Percentiles rank a stretch among this genome's conserved stretches.
phyloP scores from a whole-genome alignment of 768 basidiomycete genomes.

The Baorangia bicolor region DNA sequence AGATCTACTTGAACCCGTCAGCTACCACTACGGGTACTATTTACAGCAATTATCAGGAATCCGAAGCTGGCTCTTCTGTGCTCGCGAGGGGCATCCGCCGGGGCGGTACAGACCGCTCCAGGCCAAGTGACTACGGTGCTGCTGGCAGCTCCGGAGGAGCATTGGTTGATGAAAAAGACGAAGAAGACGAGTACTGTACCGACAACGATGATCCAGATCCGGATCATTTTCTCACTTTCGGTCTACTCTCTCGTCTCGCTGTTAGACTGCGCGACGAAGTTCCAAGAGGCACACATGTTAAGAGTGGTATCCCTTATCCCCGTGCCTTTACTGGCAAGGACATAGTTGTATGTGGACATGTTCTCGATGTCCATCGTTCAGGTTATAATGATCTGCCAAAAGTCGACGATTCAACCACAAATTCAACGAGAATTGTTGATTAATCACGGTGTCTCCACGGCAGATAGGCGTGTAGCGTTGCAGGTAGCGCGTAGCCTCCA shows the following conservation, averaged over 20 bases:
- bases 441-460: constrained; percentile 69
- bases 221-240: constrained; percentile 82
- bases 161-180: constrained; percentile 27
- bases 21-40: constrained; percentile 27
- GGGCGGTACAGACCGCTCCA: constrained; percentile 24
- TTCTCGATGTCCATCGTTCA: not conserved
- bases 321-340: constrained; percentile 93
- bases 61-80: constrained; percentile 15
- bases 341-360: constrained; percentile 66
- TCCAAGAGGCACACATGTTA: constrained; percentile 81
- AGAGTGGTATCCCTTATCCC: constrained; percentile 90
- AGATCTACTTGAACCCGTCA: constrained; percentile 25
- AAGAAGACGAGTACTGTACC: constrained; percentile 32
- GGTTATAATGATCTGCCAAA: constrained; percentile 9
- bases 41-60: constrained; percentile 15
- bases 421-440: constrained; percentile 82
- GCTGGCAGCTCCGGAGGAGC: constrained; percentile 18
- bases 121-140: constrained; percentile 18
- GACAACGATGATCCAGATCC: constrained; percentile 67
- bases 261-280: constrained; percentile 89
- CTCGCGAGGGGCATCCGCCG: constrained; percentile 12
- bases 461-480: constrained; percentile 79
- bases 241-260: constrained; percentile 84
- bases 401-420: constrained; percentile 87
- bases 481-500: constrained; percentile 90